Base-by-base conservation (phyloP, 768 basidiomycete genomes). In the Fibroporia radiculosa region DNA sequence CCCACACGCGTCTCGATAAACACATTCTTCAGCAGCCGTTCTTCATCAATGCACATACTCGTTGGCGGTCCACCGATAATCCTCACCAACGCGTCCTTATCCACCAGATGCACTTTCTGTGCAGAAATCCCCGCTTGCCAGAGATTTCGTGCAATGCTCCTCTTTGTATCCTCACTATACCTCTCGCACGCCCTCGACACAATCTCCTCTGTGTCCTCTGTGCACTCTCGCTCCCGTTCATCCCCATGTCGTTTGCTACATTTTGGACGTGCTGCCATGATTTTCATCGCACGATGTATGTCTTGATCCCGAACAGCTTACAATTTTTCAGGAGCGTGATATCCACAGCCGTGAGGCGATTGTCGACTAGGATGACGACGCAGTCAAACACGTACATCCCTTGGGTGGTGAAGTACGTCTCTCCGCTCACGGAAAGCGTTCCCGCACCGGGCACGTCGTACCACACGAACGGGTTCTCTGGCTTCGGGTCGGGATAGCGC, bases 241-340 rank as follows among this genome's bases (percentile, higher is more conserved):
- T n/a, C n/a, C n/a, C n/a, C 28, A 42, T 14, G 29, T 42, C 41
- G 6, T 42, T 22, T 5, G 16, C 3, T 13, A 31, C 16, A 23
- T 42, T 42, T 14, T 19, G 41, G 14, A 42, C 22, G 41, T 42
- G 41, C 29, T 42, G 41, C 41, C 24, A 31, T 19, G 41, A 42
- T 23, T 42, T 42, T n/a, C 28, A 42, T n/a, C 41, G 41, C 7
- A 42, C 41, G 41, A 42, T 42, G 41, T 42, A 42, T n/a, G 41
- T 32, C 3, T 27, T 27, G 18, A 42, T 42, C 5, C 32, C 16
- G 23, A 42, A 42, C 12, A 27, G 41, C 6, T n/a, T 29, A 16
- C 41, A 42, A 28, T 42, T 42, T 8, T 29, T n/a, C 10, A 42
- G 27, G 41, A 42, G 29, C 5, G 41, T 29, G 4, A 31, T n/a